Percentiles rank a stretch among this genome's conserved stretches.
Evolutionary conservation across 768 basidiomycete genomes (phyloP).

Genomic region (Leccinellum albellum): DNA sequence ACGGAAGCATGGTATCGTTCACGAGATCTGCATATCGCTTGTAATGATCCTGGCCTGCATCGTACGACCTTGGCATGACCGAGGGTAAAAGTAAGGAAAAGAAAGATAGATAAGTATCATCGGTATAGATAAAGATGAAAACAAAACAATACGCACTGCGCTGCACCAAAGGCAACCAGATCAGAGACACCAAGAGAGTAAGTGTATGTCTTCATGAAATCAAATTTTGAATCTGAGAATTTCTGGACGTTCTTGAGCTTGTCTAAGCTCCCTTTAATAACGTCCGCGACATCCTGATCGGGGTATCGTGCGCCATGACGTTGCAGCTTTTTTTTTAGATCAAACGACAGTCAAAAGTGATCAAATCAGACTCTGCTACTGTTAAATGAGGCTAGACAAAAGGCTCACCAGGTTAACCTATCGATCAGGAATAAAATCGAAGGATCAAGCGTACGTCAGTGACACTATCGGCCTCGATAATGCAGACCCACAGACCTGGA

Average conservation of each 20-base stretch:
- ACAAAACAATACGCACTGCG: constrained; percentile 50
- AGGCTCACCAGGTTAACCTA: not conserved
- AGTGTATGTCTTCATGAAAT: constrained; percentile 52
- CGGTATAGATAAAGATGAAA: constrained; percentile 46
- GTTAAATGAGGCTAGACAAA: not conserved
- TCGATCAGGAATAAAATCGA: not conserved
- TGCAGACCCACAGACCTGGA: not conserved
- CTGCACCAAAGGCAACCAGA: constrained; percentile 62
- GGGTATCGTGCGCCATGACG: constrained; percentile 78
- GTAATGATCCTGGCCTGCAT: constrained; percentile 48
- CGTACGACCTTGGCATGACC: constrained; percentile 37
- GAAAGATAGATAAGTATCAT: constrained; percentile 17
- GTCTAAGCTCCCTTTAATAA: constrained; percentile 44
- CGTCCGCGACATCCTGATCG: constrained; percentile 39
- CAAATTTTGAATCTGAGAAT: constrained; percentile 42
- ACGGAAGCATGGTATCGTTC: constrained; percentile 42
- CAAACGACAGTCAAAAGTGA: not conserved
- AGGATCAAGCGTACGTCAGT: not conserved
- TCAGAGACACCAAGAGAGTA: constrained; percentile 56
- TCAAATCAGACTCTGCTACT: not conserved
- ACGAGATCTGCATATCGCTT: constrained; percentile 50
- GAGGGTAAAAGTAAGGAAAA: not conserved
- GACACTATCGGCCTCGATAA: not conserved
- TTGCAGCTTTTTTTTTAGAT: constrained; percentile 47
- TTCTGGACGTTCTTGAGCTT: constrained; percentile 48